Evolutionary conservation across 192 early-diverging fungal species (phyloP).

Genomic region (Gigaspora rosea): DNA sequence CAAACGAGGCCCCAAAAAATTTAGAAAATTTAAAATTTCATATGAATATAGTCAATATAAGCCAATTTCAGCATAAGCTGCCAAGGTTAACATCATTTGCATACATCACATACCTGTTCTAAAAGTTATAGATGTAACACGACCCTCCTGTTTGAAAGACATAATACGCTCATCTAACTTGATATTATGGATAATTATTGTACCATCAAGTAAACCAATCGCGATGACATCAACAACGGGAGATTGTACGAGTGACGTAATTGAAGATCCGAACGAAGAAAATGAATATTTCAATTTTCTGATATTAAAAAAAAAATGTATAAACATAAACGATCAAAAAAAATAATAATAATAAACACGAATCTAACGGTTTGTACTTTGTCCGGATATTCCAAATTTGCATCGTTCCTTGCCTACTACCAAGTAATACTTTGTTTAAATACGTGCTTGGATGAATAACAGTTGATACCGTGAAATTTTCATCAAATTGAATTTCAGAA

Average conservation of each 20-base stretch:
- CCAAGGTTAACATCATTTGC: too few species aligned
- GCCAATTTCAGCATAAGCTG: too few species aligned
- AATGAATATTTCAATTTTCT: conserved; percentile 83
- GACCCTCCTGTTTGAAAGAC: conserved; percentile 79
- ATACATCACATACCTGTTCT: conserved; percentile 62
- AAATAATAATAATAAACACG: conserved; percentile 5
- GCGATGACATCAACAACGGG: conserved; percentile 95
- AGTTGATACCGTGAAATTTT: conserved; percentile 67
- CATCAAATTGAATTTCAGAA: conserved; percentile 74
- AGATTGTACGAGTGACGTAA: conserved; percentile 80
- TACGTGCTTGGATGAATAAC: conserved; percentile 96
- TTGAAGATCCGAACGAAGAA: conserved; percentile 69
- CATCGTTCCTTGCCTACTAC: conserved; percentile 81
- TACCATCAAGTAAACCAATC: conserved; percentile 87
- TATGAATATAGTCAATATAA: too few species aligned
- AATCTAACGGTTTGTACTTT: conserved; percentile 39
- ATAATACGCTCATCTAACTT: conserved; percentile 76
- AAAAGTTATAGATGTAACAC: conserved; percentile 91
- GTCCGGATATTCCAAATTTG: conserved; percentile 94
- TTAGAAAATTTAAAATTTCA: too few species aligned
- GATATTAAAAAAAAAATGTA: conserved; percentile 29
- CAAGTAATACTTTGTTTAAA: conserved; percentile 94
- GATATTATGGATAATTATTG: conserved; percentile 84
- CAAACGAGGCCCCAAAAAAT: too few species aligned
- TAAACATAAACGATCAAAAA: conserved; percentile 23